Evolutionary conservation across 192 early-diverging fungal species (phyloP), one percentile per base, ranked within the genome.

Genomic region (Entophlyctis luteolus): DNA sequence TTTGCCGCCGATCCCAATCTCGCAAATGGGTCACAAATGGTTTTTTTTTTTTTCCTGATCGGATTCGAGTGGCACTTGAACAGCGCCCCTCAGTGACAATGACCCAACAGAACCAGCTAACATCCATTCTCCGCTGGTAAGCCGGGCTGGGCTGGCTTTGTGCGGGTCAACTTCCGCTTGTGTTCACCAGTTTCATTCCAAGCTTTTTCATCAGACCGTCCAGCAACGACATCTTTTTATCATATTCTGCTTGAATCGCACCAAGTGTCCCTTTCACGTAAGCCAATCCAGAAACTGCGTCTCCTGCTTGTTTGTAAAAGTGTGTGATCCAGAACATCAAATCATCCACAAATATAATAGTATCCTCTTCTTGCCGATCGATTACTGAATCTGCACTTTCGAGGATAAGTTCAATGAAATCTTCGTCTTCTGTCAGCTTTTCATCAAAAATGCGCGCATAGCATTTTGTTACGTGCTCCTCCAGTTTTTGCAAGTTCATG

Each of bases 281-380:
- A n/a, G n/a, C n/a, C n/a, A n/a, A n/a, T n/a, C n/a, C n/a, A n/a
- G n/a, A n/a, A n/a, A n/a, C n/a, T n/a, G n/a, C 69, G 36, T 79
- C 58, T 3, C 65, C 68, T 14, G 49, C 68, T 37, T 62, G 54
- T n/a, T 50, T 50, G 42, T 70, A 49, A 4, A 62, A 23, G 49
- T 71, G 78, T 18, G 46, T 59, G 1, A 84, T 47, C 69, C 71
- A 84, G 38, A 68, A 84, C 22, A 75, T 55, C 47, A 84, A 48
- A 62, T 84, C 83, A 59, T 84, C 83, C 25, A 82, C 71, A 31
- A 84, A 72, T 22, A 83, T 74, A 32, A 84, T 68, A 3, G 83
- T 74, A 65, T 84, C 83, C 3, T 71, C 74, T 56, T 81, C 79
- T 62, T 84, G 53, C 38, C 79, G 29, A 36, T 59, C 66, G 29